phyloP scores from a whole-genome alignment of 164 flowering plant genomes.

The Houttuynia cordata region DNA sequence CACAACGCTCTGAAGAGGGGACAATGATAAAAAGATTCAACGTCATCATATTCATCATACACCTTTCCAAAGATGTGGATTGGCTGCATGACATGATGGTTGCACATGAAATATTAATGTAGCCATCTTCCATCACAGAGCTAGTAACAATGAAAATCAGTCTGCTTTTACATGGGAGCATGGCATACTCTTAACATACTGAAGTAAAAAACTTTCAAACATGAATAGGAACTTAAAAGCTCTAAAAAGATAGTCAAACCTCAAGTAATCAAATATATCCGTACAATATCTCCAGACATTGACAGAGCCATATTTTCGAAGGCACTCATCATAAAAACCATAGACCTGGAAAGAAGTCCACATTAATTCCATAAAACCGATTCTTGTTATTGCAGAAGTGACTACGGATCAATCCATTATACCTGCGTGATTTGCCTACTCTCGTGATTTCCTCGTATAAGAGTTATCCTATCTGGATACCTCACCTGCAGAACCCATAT shows the following conservation, averaged over 20 bases:
- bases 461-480: constrained; percentile 97
- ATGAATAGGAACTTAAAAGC: too few relatives aligned
- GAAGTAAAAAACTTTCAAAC: too few relatives aligned
- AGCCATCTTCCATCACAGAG: too few relatives aligned
- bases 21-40: too few relatives aligned
- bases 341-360: constrained; percentile 53
- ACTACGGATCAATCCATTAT: neutral
- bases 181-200: too few relatives aligned
- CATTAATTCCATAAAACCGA: constrained; percentile 5
- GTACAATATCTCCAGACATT: constrained; percentile 99
- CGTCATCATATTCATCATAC: too few relatives aligned
- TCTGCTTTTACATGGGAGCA: too few relatives aligned
- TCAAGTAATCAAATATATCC: constrained; percentile 92
- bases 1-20: too few relatives aligned
- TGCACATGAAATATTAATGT: too few relatives aligned
- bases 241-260: constrained; percentile 29
- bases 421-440: constrained; percentile 99
- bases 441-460: constrained; percentile 97
- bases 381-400: neutral
- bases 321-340: constrained; percentile 97
- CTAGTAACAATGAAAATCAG: too few relatives aligned
- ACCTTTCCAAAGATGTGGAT: too few relatives aligned
- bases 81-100: too few relatives aligned
- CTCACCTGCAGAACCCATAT: constrained; percentile 48
- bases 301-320: constrained; percentile 96